phyloP scores from a whole-genome alignment of 2,329 filamentous ascomycete genomes.

The Alternaria angustiovoidea region DNA sequence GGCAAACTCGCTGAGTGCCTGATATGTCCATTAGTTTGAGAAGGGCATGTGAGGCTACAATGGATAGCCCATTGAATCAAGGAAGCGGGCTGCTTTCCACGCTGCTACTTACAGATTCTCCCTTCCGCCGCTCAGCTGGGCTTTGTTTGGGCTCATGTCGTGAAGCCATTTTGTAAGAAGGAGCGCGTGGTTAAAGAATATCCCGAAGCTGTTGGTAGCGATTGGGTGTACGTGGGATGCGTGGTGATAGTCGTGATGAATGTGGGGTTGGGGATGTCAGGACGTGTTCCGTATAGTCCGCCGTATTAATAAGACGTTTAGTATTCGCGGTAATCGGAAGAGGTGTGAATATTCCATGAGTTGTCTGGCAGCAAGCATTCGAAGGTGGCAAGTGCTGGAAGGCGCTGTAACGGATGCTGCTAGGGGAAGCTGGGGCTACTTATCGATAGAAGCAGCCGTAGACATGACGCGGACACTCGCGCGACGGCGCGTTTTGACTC shows the following conservation, averaged over 20 bases:
- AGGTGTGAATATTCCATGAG: slow-evolving; percentile 45
- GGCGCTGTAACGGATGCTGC: slow-evolving; percentile 16
- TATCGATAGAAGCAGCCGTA: slow-evolving; percentile 24
- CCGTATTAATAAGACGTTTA: slow-evolving; percentile 35
- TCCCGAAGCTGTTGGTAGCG: background rate
- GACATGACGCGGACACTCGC: slow-evolving; percentile 21
- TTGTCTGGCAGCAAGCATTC: slow-evolving; percentile 42
- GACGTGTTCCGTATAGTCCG: slow-evolving; percentile 28
- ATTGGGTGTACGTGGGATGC: background rate
- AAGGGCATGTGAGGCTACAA: background rate
- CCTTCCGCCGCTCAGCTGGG: slow-evolving; percentile 81
- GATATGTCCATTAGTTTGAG: slow-evolving; percentile 4
- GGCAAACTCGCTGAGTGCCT: slow-evolving; percentile 93
- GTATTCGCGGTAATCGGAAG: slow-evolving; percentile 32
- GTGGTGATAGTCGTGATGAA: slow-evolving; percentile 20
- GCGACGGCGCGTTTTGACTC: slow-evolving; percentile 24
- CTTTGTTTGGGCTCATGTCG: slow-evolving; percentile 64
- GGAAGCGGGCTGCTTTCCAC: background rate
- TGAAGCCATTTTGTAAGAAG: slow-evolving; percentile 38
- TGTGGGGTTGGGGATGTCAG: slow-evolving; percentile 24
- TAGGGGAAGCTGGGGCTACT: slow-evolving; percentile 22
- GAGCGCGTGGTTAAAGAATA: background rate
- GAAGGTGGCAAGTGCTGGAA: slow-evolving; percentile 31
- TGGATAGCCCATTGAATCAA: too few relatives aligned
- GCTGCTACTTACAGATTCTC: slow-evolving; percentile 74